These are phyloP conservation scores for Blastocystis sp. DNA, from an alignment of 352 stramenopile genomes.

Conservation along the genomic window DNA sequence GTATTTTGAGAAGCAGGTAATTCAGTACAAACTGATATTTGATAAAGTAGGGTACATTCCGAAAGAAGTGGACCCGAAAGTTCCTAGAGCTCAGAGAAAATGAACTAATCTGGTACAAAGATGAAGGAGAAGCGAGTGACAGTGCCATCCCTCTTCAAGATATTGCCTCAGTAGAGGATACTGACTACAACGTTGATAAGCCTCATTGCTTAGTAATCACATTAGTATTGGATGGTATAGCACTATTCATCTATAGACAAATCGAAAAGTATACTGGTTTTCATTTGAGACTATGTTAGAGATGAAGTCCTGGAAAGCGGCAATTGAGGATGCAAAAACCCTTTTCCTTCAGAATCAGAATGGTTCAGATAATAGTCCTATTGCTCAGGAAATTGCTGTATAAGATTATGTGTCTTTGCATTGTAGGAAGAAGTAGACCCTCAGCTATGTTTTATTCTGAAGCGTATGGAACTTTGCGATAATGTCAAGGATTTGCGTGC, in stretches of 20 bases:
- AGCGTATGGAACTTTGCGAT: constrained; percentile 59
- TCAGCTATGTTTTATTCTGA: constrained; percentile 55
- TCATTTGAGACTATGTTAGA: constrained; percentile 55
- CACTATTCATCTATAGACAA: constrained; percentile 27
- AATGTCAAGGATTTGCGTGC: constrained; percentile 60
- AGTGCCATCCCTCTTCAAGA: constrained; percentile 49
- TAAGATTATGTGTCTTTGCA: not conserved
- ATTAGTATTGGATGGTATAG: not conserved
- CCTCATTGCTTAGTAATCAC: constrained; percentile 46
- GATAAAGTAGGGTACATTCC: constrained; percentile 20
- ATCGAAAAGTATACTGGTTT: constrained; percentile 56
- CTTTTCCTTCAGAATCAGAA: constrained; percentile 42
- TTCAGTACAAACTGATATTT: not conserved
- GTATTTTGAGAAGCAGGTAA: constrained; percentile 62
- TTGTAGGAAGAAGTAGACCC: constrained; percentile 57
- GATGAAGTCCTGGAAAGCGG: constrained; percentile 48
- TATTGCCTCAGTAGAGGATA: constrained; percentile 53
- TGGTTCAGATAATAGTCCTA: constrained; percentile 27
- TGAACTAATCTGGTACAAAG: constrained; percentile 47
- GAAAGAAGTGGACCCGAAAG: constrained; percentile 55
- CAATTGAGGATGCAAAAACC: constrained; percentile 58
- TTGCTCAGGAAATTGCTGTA: constrained; percentile 17
- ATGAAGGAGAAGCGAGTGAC: constrained; percentile 39
- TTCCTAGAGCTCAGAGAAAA: constrained; percentile 39
- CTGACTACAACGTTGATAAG: constrained; percentile 58